A percentile compares a stretch with the other conserved stretches of the same genome.
Evolutionary conservation across 331 rosid species (phyloP).

Genomic region (Pyrus hybrid): DNA sequence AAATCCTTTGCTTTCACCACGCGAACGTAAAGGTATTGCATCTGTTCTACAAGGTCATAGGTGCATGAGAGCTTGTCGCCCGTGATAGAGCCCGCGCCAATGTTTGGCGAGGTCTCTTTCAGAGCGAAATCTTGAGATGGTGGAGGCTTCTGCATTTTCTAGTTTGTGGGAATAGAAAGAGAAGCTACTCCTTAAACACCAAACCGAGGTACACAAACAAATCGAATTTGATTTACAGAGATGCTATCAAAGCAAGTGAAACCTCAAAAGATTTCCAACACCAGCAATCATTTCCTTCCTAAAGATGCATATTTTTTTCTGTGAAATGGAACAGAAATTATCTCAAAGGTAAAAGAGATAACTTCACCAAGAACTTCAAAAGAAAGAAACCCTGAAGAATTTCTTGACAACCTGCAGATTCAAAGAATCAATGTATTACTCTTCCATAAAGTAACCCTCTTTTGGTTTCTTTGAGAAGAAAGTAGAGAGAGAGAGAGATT

Average conservation of each 20-base stretch:
- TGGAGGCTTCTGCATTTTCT: constrained; percentile 63
- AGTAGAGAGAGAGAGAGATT: not conserved
- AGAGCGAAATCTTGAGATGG: constrained; percentile 59
- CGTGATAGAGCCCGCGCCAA: constrained; percentile 53
- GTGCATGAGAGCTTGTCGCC: constrained; percentile 55
- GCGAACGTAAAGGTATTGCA: constrained; percentile 43
- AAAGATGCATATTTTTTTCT: not conserved
- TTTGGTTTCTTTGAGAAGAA: not conserved
- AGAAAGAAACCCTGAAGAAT: not conserved
- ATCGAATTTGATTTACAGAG: not conserved
- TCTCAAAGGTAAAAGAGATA: not conserved
- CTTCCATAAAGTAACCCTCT: not conserved
- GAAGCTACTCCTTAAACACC: constrained; percentile 12
- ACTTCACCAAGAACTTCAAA: not conserved
- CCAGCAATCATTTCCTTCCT: not conserved
- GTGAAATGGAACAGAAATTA: not conserved
- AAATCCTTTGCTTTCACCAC: constrained; percentile 46
- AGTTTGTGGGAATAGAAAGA: not conserved
- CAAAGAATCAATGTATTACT: constrained; percentile 1
- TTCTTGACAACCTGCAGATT: constrained; percentile 17
- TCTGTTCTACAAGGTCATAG: constrained; percentile 48
- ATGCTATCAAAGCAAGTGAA: not conserved
- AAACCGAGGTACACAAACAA: not conserved
- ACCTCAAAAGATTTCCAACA: not conserved
- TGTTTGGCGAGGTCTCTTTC: constrained; percentile 82